These are phyloP conservation scores for Mortierella antarctica DNA, from an alignment of 192 early-diverging fungal genomes.

Conservation along the genomic window DNA sequence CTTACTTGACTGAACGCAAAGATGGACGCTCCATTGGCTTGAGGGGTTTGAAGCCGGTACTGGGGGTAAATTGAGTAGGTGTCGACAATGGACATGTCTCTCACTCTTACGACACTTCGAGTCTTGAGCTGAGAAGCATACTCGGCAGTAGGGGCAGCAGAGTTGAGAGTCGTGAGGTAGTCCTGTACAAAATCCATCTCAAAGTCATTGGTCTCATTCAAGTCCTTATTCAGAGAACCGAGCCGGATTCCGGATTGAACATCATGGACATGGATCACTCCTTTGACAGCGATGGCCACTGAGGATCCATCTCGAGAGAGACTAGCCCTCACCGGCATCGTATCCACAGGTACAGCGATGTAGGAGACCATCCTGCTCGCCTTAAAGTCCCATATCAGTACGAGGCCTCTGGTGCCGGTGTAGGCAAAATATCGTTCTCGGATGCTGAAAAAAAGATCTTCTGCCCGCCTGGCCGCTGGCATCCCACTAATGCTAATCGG, in stretches of 20 bases:
- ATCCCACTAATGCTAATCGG: neutral
- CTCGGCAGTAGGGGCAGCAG: neutral
- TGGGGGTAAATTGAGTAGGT: neutral
- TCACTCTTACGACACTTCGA: slow-evolving; percentile 2
- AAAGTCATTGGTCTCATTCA: neutral
- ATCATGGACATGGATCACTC: slow-evolving; percentile 6
- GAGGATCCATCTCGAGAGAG: slow-evolving; percentile 8
- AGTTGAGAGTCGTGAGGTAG: neutral
- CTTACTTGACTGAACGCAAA: slow-evolving; percentile 9
- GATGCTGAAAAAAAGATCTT: neutral
- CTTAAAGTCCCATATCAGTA: slow-evolving; percentile 16
- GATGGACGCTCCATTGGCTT: neutral
- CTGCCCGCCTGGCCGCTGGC: neutral
- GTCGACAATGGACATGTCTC: neutral
- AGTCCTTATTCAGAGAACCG: neutral
- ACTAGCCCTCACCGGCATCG: neutral
- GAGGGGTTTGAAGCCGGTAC: slow-evolving; percentile 1
- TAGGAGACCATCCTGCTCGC: neutral
- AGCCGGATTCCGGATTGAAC: neutral
- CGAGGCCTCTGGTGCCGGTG: neutral
- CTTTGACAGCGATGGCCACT: neutral
- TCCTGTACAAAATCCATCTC: slow-evolving; percentile 10
- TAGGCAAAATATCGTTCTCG: slow-evolving; percentile 17
- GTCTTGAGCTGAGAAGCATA: neutral
- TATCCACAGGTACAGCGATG: neutral